Conservation (phyloP, 371 early-diverging fungal species). For the Haplosporangium sp. region DNA sequence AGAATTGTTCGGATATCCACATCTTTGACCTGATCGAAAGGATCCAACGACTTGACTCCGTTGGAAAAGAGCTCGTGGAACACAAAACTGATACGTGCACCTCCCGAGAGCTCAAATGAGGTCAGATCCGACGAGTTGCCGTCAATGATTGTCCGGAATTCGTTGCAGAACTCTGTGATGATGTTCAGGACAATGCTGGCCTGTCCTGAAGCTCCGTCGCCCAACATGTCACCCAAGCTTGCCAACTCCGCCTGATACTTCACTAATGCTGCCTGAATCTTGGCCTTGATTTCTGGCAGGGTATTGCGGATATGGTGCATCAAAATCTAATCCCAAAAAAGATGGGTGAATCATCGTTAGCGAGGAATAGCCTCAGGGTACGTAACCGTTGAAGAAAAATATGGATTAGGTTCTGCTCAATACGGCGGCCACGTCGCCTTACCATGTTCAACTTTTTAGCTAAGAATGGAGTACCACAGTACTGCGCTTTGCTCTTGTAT, state of each 20-base stretch:
- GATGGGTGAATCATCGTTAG: neutral
- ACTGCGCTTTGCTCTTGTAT: conserved; percentile 95
- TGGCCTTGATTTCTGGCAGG: conserved; percentile 97
- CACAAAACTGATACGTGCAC: conserved; percentile 98
- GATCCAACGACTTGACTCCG: conserved; percentile 93
- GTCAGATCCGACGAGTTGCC: conserved; percentile 94
- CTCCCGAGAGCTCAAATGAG: conserved; percentile 95
- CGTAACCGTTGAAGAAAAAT: neutral
- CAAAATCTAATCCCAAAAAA: conserved; percentile 74
- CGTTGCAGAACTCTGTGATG: conserved; percentile 97
- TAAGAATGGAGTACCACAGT: conserved; percentile 98
- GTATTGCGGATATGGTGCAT: conserved; percentile 98
- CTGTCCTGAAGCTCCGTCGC: conserved; percentile 68
- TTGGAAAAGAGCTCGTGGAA: conserved; percentile 97
- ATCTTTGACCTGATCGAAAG: conserved; percentile 97
- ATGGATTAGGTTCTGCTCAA: too few relatives aligned
- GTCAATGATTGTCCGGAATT: conserved; percentile 93
- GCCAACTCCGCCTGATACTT: conserved; percentile 90
- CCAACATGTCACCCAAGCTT: conserved; percentile 91
- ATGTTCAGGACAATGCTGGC: conserved; percentile 92
- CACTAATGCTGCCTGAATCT: conserved; percentile 83
- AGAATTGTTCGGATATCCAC: conserved; percentile 97
- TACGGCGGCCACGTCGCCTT: conserved; percentile 17
- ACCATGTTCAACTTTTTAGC: conserved; percentile 95
- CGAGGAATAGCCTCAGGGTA: neutral